These are phyloP conservation scores for Tilletia indica DNA, from an alignment of 1,284 basidiomycete species.

Conservation along the genomic window DNA sequence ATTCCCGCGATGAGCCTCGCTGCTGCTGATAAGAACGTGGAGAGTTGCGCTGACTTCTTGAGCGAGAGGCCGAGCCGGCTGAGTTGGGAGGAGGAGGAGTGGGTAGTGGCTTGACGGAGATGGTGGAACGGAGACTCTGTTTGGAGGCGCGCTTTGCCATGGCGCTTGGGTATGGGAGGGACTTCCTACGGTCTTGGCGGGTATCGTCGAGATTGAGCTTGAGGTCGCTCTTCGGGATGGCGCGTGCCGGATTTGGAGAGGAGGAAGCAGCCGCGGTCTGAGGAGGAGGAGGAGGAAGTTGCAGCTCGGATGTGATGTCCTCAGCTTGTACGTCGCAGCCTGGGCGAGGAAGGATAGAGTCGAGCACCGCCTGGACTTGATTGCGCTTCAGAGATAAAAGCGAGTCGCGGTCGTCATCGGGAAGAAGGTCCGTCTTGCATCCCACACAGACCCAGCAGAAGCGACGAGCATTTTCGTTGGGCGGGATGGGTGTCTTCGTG, in stretches of 20 bases:
- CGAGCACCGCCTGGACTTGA: conserved; percentile 23
- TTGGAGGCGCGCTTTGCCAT: conserved; percentile 16
- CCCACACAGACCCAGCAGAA: conserved; percentile 48
- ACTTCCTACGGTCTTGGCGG: neutral
- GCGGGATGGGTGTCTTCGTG: conserved; percentile 33
- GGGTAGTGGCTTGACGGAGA: conserved; percentile 12
- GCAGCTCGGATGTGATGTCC: neutral
- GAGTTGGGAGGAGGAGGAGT: conserved; percentile 10
- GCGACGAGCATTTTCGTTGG: conserved; percentile 28
- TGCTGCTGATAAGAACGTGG: too few species aligned
- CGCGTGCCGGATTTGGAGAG: too few species aligned
- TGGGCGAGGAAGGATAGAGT: conserved; percentile 23
- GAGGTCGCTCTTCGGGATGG: too few species aligned
- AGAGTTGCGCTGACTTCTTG: neutral
- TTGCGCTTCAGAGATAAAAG: conserved; percentile 15
- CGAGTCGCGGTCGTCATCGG: neutral
- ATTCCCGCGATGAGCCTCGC: too few species aligned
- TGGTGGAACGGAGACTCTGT: conserved; percentile 15
- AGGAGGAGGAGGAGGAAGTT: too few species aligned
- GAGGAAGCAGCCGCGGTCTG: too few species aligned
- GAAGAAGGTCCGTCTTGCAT: conserved; percentile 38
- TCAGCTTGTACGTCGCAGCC: neutral
- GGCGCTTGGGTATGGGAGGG: neutral
- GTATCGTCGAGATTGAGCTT: too few species aligned
- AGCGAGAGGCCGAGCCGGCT: neutral